Evolutionary conservation across 352 stramenopile species (phyloP).

Genomic region (Aphanomyces stellatus): DNA sequence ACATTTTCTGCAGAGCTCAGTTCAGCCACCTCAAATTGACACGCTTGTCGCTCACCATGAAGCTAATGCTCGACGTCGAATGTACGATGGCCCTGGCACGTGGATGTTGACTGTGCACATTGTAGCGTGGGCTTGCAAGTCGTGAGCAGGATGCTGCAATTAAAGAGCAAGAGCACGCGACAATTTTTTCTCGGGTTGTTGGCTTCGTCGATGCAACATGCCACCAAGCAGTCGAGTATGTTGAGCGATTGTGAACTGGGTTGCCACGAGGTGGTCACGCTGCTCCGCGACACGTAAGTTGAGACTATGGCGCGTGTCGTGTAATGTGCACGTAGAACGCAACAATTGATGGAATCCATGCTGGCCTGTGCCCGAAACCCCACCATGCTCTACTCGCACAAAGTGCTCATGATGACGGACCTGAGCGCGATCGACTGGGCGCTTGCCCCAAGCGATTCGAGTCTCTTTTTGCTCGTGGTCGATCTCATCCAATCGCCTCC

Average conservation of each 20-base stretch:
- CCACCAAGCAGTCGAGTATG: no score
- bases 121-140: conserved; percentile 3
- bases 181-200: conserved; percentile 4
- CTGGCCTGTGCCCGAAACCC: neutral
- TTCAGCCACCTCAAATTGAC: neutral
- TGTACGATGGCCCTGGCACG: no score
- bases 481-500: neutral
- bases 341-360: neutral
- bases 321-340: no score
- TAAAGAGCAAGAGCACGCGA: conserved; percentile 13
- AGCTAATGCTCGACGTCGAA: no score
- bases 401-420: conserved; percentile 1
- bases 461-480: neutral
- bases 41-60: neutral
- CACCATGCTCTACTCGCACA: conserved; percentile 1
- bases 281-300: no score
- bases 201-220: neutral
- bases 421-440: neutral
- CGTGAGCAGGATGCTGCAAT: neutral
- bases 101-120: no score
- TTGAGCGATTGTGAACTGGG: no score
- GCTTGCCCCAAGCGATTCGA: neutral
- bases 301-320: no score
- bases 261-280: no score
- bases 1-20: neutral